Percentiles rank a stretch among this genome's conserved stretches.
Conservation (phyloP, 495 filamentous ascomycete genomes). For the Xylaria palmicola region DNA sequence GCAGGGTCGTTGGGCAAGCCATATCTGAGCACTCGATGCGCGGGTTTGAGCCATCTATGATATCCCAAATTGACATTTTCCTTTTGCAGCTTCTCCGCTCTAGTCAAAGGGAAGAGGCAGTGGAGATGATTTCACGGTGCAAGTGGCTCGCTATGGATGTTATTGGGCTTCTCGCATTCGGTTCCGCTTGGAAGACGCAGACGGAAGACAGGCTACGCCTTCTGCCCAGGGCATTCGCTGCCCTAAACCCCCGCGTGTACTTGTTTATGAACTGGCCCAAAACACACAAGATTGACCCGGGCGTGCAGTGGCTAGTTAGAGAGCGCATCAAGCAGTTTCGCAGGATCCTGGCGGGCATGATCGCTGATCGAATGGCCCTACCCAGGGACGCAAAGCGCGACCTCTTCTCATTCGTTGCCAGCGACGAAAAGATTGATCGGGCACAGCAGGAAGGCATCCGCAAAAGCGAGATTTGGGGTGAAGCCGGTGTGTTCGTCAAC, state of each 20-base stretch:
- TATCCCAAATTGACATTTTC: not conserved
- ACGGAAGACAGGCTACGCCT: not conserved
- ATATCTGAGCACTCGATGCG: too few relatives aligned
- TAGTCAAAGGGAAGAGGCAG: not conserved
- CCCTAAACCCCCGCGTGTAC: too few relatives aligned
- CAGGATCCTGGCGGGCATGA: too few relatives aligned
- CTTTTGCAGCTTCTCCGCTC: not conserved
- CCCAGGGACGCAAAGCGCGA: not conserved
- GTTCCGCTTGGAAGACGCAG: not conserved
- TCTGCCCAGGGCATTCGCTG: not conserved
- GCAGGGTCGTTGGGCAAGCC: too few relatives aligned
- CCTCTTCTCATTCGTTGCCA: slow-evolving; percentile 5
- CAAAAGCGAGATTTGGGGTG: not conserved
- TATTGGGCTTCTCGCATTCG: not conserved
- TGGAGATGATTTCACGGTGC: not conserved
- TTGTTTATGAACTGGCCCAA: too few relatives aligned
- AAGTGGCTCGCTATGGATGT: not conserved
- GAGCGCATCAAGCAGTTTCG: too few relatives aligned
- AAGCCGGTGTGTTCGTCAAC: slow-evolving; percentile 1
- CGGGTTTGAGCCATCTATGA: not conserved
- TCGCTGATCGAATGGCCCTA: too few relatives aligned
- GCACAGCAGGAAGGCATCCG: not conserved
- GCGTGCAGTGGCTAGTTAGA: too few relatives aligned
- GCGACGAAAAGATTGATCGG: too few relatives aligned
- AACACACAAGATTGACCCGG: too few relatives aligned